phyloP scores from a whole-genome alignment of 371 early-diverging fungal genomes.

The Apophysomyces sp. region DNA sequence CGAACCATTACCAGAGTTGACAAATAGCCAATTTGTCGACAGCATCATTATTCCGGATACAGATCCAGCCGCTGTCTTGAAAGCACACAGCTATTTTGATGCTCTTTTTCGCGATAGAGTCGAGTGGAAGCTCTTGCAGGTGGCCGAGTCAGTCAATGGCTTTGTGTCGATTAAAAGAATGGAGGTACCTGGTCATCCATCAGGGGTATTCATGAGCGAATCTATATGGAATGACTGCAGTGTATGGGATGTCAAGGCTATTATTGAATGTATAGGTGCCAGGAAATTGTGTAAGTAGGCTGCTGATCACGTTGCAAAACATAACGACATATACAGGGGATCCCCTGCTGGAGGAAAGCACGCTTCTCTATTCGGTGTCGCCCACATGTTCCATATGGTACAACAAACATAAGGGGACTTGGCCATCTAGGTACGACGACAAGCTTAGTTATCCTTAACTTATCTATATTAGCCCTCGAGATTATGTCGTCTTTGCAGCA shows the following conservation, averaged over 20 bases:
- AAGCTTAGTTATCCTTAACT: background rate
- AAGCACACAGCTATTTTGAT: conserved; percentile 23
- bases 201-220: conserved; percentile 49
- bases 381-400: conserved; percentile 52
- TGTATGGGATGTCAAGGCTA: conserved; percentile 60
- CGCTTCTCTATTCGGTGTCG: conserved; percentile 40
- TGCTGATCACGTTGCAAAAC: background rate
- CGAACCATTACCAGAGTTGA: background rate
- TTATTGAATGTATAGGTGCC: conserved; percentile 43
- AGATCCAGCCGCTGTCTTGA: conserved; percentile 28
- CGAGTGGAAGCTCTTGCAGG: conserved; percentile 16
- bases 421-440: conserved; percentile 47
- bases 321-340: conserved; percentile 38
- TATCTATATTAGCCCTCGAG: conserved; percentile 38
- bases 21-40: background rate
- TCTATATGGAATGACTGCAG: conserved; percentile 52
- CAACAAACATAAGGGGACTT: conserved; percentile 51
- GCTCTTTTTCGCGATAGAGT: conserved; percentile 8
- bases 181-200: conserved; percentile 49
- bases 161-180: conserved; percentile 38
- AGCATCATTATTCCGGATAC: conserved; percentile 20
- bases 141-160: conserved; percentile 23
- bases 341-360: conserved; percentile 47
- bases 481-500: conserved; percentile 50
- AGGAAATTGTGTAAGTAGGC: conserved; percentile 32